Conservation (phyloP, 2,329 filamentous ascomycete genomes). For the Calonectria naviculata region DNA sequence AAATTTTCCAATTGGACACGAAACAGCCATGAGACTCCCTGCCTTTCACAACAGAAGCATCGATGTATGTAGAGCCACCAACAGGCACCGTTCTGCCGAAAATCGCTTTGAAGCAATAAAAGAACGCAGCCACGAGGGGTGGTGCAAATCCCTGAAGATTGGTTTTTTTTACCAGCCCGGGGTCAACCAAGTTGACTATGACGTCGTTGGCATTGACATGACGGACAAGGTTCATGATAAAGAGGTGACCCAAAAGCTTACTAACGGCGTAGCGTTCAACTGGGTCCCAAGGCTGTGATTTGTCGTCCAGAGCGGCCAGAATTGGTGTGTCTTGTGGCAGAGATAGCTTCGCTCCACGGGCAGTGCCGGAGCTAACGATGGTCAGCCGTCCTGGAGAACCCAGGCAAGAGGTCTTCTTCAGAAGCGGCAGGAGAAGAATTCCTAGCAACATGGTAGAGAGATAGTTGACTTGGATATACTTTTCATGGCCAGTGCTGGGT, state of each 20-base stretch:
- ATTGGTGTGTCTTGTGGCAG: not conserved
- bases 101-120: conserved; percentile 10
- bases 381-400: conserved; percentile 12
- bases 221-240: conserved; percentile 1
- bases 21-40: conserved; percentile 23
- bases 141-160: conserved; percentile 8
- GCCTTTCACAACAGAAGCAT: conserved; percentile 12
- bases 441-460: conserved; percentile 47
- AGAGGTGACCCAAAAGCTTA: conserved; percentile 21
- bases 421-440: conserved; percentile 34
- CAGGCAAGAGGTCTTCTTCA: conserved; percentile 4
- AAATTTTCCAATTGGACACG: conserved; percentile 17
- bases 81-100: not conserved
- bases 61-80: conserved; percentile 24
- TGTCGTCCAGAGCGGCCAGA: not conserved
- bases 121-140: not conserved
- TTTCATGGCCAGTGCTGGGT: conserved; percentile 50
- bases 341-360: not conserved
- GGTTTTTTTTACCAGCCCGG: conserved; percentile 8
- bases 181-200: conserved; percentile 22
- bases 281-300: not conserved
- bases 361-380: conserved; percentile 18
- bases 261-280: conserved; percentile 14
- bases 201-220: conserved; percentile 11
- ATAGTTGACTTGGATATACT: conserved; percentile 53